Conservation (phyloP, 2,329 filamentous ascomycete species). For the Ceratocystis lukuohia region DNA sequence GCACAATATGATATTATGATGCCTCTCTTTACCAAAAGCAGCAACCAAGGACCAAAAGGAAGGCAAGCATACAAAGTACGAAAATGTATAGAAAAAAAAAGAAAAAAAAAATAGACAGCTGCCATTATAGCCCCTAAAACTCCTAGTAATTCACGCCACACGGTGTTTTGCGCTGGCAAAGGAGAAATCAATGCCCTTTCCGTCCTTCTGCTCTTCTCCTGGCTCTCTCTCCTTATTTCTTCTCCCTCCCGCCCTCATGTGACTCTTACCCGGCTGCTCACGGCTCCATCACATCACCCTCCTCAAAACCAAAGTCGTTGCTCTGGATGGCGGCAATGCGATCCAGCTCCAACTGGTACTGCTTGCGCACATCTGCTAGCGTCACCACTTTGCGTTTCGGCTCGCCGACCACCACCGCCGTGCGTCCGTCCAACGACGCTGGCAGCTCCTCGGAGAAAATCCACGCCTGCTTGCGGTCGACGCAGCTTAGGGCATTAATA, state of each 20-base stretch:
- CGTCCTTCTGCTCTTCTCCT: too few species aligned
- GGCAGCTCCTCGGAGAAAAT: constrained; percentile 44
- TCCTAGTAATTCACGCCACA: constrained; percentile 2
- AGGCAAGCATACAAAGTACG: constrained; percentile 20
- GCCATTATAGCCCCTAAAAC: not conserved
- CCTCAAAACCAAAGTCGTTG: constrained; percentile 69
- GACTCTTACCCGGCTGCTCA: constrained; percentile 24
- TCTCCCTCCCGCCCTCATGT: not conserved
- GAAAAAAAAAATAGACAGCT: constrained; percentile 8
- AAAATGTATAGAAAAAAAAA: constrained; percentile 10
- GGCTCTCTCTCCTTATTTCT: too few species aligned
- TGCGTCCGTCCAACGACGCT: constrained; percentile 14
- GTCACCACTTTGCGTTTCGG: constrained; percentile 66
- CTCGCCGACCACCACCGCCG: constrained; percentile 19
- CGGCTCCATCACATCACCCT: constrained; percentile 42
- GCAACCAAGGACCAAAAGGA: constrained; percentile 20
- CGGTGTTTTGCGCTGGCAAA: not conserved
- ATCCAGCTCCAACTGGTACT: constrained; percentile 84
- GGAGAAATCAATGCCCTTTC: not conserved
- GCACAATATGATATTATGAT: not conserved
- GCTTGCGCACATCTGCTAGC: constrained; percentile 69
- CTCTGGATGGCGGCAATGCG: constrained; percentile 75
- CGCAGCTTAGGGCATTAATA: constrained; percentile 84
- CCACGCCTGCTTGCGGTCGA: constrained; percentile 69
- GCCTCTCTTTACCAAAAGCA: too few species aligned